Percentiles rank a stretch among this genome's conserved stretches.
These are phyloP conservation scores for Cladosporium halotolerans DNA, from an alignment of 2,329 filamentous ascomycete species.

Conservation along the genomic window DNA sequence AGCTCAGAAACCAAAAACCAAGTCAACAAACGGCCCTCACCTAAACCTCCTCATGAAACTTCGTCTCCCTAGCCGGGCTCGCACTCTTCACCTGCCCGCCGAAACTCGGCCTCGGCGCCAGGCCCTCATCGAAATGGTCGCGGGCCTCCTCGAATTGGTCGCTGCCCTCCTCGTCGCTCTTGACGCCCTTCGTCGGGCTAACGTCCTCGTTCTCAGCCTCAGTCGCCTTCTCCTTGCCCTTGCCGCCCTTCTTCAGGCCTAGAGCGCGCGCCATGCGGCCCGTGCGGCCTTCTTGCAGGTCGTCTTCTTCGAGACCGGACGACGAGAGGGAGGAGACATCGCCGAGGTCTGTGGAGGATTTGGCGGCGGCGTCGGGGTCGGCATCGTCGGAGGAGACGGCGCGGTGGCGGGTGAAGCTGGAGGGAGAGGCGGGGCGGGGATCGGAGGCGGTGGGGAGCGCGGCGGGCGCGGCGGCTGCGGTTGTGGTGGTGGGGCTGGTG, in stretches of 20 bases:
- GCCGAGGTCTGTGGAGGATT: conserved; percentile 1
- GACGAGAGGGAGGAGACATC: conserved; percentile 23
- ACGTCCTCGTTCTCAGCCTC: conserved; percentile 14
- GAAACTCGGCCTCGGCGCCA: conserved; percentile 38
- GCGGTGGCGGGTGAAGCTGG: conserved; percentile 21
- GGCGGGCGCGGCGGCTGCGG: conserved; percentile 6
- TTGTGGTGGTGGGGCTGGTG: conserved; percentile 7
- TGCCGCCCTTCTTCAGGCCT: conserved; percentile 16
- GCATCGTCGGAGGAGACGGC: conserved; percentile 2
- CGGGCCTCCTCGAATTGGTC: conserved; percentile 49
- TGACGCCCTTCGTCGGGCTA: conserved; percentile 22
- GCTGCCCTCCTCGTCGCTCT: conserved; percentile 32
- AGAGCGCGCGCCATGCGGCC: conserved; percentile 29
- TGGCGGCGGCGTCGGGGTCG: conserved; percentile 8
- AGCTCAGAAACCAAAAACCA: too few species aligned
- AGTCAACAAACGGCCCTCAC: too few species aligned
- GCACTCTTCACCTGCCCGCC: conserved; percentile 32
- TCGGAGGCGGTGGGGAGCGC: not conserved
- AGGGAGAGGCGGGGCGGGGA: conserved; percentile 17
- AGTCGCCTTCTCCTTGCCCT: conserved; percentile 16
- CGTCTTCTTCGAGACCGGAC: conserved; percentile 27
- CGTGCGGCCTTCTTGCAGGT: conserved; percentile 25
- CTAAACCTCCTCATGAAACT: conserved; percentile 53
- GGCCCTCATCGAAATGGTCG: conserved; percentile 44
- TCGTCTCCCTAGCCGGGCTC: conserved; percentile 53